Percentiles rank a stretch among this genome's conserved stretches.
Conservation (phyloP, 352 stramenopile genomes). For the Hyaloperonospora arabidopsidis region DNA sequence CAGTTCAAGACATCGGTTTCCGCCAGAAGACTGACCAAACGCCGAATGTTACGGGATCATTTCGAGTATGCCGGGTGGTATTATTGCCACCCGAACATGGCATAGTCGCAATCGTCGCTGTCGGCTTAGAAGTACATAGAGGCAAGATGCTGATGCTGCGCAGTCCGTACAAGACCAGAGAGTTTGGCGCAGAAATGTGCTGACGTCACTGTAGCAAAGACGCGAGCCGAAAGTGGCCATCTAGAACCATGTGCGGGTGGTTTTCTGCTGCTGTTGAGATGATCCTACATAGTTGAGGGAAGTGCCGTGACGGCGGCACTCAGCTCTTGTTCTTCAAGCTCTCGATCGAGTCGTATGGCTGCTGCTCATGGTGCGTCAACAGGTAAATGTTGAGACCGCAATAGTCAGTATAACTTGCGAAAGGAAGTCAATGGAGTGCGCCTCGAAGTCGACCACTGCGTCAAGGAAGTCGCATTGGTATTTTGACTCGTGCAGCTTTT, state of each 20-base stretch:
- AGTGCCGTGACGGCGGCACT: constrained; percentile 52
- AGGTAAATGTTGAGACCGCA: constrained; percentile 2
- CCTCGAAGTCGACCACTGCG: constrained; percentile 62
- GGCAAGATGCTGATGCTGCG: constrained; percentile 61
- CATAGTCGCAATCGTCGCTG: constrained; percentile 57
- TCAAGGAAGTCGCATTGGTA: constrained; percentile 51
- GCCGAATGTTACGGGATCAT: constrained; percentile 16
- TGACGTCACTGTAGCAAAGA: constrained; percentile 57
- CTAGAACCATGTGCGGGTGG: constrained; percentile 72
- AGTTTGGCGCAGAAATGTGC: constrained; percentile 60
- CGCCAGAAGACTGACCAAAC: constrained; percentile 21
- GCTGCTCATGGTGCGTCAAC: constrained; percentile 71
- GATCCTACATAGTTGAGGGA: constrained; percentile 54
- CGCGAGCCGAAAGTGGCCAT: constrained; percentile 57
- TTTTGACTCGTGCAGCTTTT: constrained; percentile 56
- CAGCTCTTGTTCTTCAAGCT: constrained; percentile 60
- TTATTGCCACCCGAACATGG: constrained; percentile 60
- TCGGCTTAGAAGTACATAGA: constrained; percentile 55
- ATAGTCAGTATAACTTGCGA: too few species aligned
- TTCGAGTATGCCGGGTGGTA: constrained; percentile 56
- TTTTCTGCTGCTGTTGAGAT: constrained; percentile 72
- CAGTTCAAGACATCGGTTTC: constrained; percentile 61
- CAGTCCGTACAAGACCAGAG: constrained; percentile 56
- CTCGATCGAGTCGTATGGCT: constrained; percentile 61
- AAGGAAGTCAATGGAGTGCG: constrained; percentile 23